Conservation (phyloP, 202 grass and related monocot species). For the Digitaria exilis region DNA sequence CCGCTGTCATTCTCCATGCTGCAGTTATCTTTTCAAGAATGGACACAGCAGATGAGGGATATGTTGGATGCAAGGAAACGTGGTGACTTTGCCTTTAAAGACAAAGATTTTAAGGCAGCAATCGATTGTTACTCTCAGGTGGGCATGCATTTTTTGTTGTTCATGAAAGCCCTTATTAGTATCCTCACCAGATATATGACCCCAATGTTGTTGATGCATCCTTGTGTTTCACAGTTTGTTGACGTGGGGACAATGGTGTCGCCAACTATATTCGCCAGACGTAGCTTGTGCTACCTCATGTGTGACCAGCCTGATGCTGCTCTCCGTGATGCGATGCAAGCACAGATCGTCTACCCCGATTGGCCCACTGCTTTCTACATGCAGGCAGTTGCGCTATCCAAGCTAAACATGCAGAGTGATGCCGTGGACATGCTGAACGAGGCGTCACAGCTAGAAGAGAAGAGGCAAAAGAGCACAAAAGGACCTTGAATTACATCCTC, state of each 20-base stretch:
- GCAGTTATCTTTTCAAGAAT: constrained; percentile 97
- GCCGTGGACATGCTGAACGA: constrained; percentile 90
- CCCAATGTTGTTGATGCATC: not conserved
- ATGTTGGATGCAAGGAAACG: constrained; percentile 85
- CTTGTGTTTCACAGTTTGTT: constrained; percentile 61
- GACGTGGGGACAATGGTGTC: constrained; percentile 95
- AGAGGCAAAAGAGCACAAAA: constrained; percentile 67
- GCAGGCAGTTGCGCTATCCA: constrained; percentile 85
- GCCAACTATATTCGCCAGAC: constrained; percentile 79
- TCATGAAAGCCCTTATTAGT: not conserved
- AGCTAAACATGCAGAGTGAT: constrained; percentile 87
- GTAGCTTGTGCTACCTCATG: constrained; percentile 92
- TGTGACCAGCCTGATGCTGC: constrained; percentile 87
- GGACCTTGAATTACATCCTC: constrained; percentile 45
- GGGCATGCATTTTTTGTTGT: not conserved
- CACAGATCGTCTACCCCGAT: constrained; percentile 77
- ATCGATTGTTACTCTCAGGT: constrained; percentile 94
- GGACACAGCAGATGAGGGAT: constrained; percentile 99
- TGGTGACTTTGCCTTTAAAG: constrained; percentile 85
- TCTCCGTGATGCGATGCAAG: constrained; percentile 94
- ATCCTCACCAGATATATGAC: not conserved
- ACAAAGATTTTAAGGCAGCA: constrained; percentile 83
- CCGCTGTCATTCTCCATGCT: constrained; percentile 1
- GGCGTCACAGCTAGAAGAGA: constrained; percentile 85
- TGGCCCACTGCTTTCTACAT: constrained; percentile 97